phyloP scores from a whole-genome alignment of 2,329 filamentous ascomycete genomes.

The Rugonectria rugulosa region DNA sequence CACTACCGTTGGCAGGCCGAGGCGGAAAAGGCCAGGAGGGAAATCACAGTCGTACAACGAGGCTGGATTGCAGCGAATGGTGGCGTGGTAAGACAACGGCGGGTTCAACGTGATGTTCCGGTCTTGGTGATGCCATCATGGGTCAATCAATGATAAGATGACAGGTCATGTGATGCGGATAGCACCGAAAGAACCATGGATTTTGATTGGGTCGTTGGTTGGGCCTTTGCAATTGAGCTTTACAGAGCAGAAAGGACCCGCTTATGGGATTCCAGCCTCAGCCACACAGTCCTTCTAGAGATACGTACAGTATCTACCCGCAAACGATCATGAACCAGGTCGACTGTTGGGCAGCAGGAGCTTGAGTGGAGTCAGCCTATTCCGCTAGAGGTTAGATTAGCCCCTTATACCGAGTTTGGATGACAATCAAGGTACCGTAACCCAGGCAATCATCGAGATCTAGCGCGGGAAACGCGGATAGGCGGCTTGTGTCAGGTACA shows the following conservation, averaged over 20 bases:
- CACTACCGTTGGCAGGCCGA: slow-evolving; percentile 24
- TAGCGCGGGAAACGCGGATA: slow-evolving; percentile 6
- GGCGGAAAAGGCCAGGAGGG: background rate
- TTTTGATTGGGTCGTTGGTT: background rate
- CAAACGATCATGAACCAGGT: slow-evolving; percentile 14
- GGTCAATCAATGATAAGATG: slow-evolving; percentile 24
- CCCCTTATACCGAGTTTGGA: slow-evolving; percentile 29
- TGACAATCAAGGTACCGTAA: slow-evolving; percentile 30
- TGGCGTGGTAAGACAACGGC: slow-evolving; percentile 9
- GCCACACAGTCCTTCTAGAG: background rate
- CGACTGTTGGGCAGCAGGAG: slow-evolving; percentile 31
- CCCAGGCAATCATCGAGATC: slow-evolving; percentile 24
- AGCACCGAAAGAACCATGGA: slow-evolving; percentile 9
- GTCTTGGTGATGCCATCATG: slow-evolving; percentile 38
- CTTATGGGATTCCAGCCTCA: slow-evolving; percentile 18
- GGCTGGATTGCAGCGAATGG: slow-evolving; percentile 11
- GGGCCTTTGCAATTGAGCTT: background rate
- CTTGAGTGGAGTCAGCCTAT: slow-evolving; percentile 35
- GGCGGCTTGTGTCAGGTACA: slow-evolving; percentile 21
- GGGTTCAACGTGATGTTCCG: slow-evolving; percentile 5
- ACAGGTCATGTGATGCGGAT: slow-evolving; percentile 35
- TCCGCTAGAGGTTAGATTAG: slow-evolving; percentile 26
- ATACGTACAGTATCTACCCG: slow-evolving; percentile 6
- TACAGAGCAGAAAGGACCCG: background rate
- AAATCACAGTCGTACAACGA: background rate